Percentiles rank a stretch among this genome's conserved stretches.
These are phyloP conservation scores for Gonapodya sp. DNA, from an alignment of 192 early-diverging fungal genomes.

Conservation along the genomic window DNA sequence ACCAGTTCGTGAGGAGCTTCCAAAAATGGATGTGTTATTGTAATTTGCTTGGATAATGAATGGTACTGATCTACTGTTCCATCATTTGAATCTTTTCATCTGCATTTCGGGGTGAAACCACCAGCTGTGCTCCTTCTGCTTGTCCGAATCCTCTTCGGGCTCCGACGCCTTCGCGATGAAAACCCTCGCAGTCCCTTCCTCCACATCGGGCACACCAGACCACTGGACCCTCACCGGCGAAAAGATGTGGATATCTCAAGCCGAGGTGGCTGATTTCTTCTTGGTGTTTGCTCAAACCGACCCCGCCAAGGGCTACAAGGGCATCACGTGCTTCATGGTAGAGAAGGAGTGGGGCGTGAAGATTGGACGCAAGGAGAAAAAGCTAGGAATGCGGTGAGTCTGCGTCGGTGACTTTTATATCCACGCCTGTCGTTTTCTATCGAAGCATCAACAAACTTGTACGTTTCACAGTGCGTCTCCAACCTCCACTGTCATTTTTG, in stretches of 20 bases:
- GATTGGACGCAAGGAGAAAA: constrained; percentile 93
- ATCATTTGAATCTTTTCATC: too few species aligned
- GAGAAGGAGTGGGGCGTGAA: constrained; percentile 85
- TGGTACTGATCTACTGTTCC: too few species aligned
- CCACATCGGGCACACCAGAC: constrained; percentile 31
- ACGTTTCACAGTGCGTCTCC: constrained; percentile 75
- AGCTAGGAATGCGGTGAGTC: constrained; percentile 32
- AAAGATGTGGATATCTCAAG: constrained; percentile 79
- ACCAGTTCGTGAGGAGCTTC: too few species aligned
- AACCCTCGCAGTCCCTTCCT: constrained; percentile 75
- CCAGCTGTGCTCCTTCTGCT: constrained; percentile 84
- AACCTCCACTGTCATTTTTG: constrained; percentile 89
- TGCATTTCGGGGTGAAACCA: neutral
- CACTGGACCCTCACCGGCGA: constrained; percentile 79
- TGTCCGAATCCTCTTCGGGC: constrained; percentile 87
- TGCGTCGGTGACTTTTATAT: too few species aligned
- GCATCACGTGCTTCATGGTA: constrained; percentile 94
- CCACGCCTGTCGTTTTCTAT: constrained; percentile 12
- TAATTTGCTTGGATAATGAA: too few species aligned
- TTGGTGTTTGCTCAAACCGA: constrained; percentile 98
- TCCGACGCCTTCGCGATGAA: constrained; percentile 88
- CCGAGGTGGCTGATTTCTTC: constrained; percentile 90
- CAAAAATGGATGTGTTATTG: too few species aligned
- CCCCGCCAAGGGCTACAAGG: constrained; percentile 85
- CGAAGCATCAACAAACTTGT: constrained; percentile 21